phyloP scores from a whole-genome alignment of 208 protist species.

The Trypanosoma vivax region DNA sequence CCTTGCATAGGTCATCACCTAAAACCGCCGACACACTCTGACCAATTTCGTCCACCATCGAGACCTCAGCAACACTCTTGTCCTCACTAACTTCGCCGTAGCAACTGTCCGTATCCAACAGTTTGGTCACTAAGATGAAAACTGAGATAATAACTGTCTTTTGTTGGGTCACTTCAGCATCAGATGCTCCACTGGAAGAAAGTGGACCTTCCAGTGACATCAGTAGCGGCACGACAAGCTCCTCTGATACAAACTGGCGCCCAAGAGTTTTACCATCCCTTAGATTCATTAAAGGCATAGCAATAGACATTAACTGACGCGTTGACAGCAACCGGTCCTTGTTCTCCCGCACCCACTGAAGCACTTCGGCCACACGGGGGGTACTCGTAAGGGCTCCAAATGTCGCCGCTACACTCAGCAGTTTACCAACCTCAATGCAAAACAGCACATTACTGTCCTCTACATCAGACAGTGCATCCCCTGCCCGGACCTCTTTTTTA shows the following conservation, averaged over 20 bases:
- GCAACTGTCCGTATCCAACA: slow-evolving; percentile 17
- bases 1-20: background rate
- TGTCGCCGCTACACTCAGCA: slow-evolving; percentile 46
- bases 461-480: slow-evolving; percentile 60
- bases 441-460: slow-evolving; percentile 26
- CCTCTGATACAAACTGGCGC: slow-evolving; percentile 33
- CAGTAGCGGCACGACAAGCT: slow-evolving; percentile 25
- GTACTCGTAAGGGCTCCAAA: slow-evolving; percentile 61
- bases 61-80: background rate
- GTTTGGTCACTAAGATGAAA: slow-evolving; percentile 44
- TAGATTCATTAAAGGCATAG: slow-evolving; percentile 57
- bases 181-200: background rate
- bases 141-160: slow-evolving; percentile 47
- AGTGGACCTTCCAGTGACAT: slow-evolving; percentile 1
- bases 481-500: slow-evolving; percentile 32
- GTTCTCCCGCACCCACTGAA: slow-evolving; percentile 43
- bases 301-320: slow-evolving; percentile 76
- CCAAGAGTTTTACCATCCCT: slow-evolving; percentile 49
- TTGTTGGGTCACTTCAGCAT: slow-evolving; percentile 28
- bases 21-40: background rate
- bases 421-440: slow-evolving; percentile 67
- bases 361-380: slow-evolving; percentile 43
- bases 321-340: slow-evolving; percentile 35
- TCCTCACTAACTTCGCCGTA: slow-evolving; percentile 1
- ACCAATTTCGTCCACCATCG: background rate